Percentiles rank a stretch among this genome's conserved stretches.
Evolutionary conservation across 768 basidiomycete species (phyloP).

Genomic region (Kondoa malvinella): DNA sequence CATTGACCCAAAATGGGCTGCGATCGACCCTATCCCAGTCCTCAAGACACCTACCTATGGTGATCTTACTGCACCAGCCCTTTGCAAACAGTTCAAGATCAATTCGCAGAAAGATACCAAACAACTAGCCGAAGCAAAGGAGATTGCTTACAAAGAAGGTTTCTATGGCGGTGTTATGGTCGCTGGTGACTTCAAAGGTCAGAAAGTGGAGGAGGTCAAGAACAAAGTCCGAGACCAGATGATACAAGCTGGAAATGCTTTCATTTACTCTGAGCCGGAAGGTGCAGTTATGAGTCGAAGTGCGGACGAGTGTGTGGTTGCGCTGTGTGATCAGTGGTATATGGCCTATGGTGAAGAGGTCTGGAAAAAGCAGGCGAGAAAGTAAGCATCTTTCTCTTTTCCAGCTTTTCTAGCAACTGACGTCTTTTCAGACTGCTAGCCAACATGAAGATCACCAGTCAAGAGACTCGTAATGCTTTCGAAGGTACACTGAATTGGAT

Average conservation of each 20-base stretch:
- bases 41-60: slow-evolving; percentile 82
- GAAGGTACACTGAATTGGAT: slow-evolving; percentile 85
- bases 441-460: slow-evolving; percentile 72
- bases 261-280: slow-evolving; percentile 91
- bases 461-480: slow-evolving; percentile 84
- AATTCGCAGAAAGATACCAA: slow-evolving; percentile 86
- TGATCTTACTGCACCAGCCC: slow-evolving; percentile 63
- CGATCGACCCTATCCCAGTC: slow-evolving; percentile 70
- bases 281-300: slow-evolving; percentile 72
- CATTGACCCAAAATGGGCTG: slow-evolving; percentile 73
- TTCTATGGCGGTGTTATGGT: slow-evolving; percentile 89
- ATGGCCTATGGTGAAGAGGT: slow-evolving; percentile 79
- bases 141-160: slow-evolving; percentile 94
- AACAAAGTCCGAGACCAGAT: slow-evolving; percentile 65
- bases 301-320: slow-evolving; percentile 94
- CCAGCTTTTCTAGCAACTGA: slow-evolving; percentile 2
- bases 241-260: slow-evolving; percentile 58
- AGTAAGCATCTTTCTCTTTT: slow-evolving; percentile 37
- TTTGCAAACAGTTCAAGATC: slow-evolving; percentile 80
- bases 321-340: slow-evolving; percentile 98
- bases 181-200: slow-evolving; percentile 76
- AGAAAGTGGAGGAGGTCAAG: slow-evolving; percentile 80
- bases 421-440: slow-evolving; percentile 46
- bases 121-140: slow-evolving; percentile 88
- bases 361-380: slow-evolving; percentile 77